These are phyloP conservation scores for Plantago coronopus DNA, from an alignment of 305 asterid genomes.

Conservation along the genomic window DNA sequence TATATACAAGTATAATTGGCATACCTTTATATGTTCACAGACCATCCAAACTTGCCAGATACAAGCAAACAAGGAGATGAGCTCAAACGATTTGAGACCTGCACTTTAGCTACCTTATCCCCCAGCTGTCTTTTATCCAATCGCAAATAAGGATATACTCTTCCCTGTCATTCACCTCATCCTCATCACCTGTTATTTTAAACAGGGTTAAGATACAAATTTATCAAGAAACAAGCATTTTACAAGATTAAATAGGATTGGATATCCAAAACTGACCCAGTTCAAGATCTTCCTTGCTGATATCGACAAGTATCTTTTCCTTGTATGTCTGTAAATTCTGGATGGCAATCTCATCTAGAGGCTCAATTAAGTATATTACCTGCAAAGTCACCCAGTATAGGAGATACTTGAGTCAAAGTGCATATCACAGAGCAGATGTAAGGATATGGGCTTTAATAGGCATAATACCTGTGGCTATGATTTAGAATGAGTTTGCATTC, in stretches of 20 bases:
- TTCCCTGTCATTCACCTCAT: slow-evolving; percentile 91
- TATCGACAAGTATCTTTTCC: slow-evolving; percentile 91
- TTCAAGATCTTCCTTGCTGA: slow-evolving; percentile 98
- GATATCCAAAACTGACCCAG: slow-evolving; percentile 50
- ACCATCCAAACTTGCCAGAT: slow-evolving; percentile 99
- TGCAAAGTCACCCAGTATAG: slow-evolving; percentile 18
- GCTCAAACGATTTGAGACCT: slow-evolving; percentile 83
- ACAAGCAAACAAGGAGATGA: slow-evolving; percentile 98
- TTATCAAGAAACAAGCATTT: neutral
- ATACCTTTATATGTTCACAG: slow-evolving; percentile 98
- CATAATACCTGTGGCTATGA: no score
- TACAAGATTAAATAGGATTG: neutral
- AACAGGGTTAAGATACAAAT: neutral
- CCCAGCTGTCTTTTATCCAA: slow-evolving; percentile 90
- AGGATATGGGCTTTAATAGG: no score
- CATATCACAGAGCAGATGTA: no score
- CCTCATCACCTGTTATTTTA: slow-evolving; percentile 59
- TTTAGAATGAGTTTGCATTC: no score
- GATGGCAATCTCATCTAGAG: slow-evolving; percentile 91
- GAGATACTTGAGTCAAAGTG: neutral
- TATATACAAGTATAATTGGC: neutral
- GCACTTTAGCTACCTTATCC: slow-evolving; percentile 96
- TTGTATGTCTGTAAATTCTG: slow-evolving; percentile 95
- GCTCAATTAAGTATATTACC: slow-evolving; percentile 89
- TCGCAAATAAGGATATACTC: slow-evolving; percentile 83